Conservation (phyloP, 306 rosid species). For the Casuarina glauca region DNA sequence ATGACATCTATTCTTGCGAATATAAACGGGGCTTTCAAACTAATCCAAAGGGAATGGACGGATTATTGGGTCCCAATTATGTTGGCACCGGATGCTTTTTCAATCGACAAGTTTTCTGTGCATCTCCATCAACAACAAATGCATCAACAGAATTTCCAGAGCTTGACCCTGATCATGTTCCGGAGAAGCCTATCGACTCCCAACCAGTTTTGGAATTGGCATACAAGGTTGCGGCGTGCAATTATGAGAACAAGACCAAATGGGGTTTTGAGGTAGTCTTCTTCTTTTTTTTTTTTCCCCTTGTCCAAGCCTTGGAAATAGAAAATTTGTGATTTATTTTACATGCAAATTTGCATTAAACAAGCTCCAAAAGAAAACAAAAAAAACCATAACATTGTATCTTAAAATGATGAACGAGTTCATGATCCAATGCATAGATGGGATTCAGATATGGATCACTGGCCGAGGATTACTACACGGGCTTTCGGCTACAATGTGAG, state of each 20-base stretch:
- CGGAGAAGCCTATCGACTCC: constrained; percentile 24
- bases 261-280: constrained; percentile 47
- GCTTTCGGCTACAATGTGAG: constrained; percentile 29
- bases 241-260: constrained; percentile 32
- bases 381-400: background rate
- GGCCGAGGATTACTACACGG: constrained; percentile 39
- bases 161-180: constrained; percentile 24
- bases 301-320: background rate
- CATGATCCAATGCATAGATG: constrained; percentile 10
- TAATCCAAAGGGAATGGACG: constrained; percentile 35
- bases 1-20: constrained; percentile 36
- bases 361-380: too few species aligned
- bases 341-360: background rate
- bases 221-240: constrained; percentile 31
- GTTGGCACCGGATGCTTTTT: constrained; percentile 44
- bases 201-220: constrained; percentile 28
- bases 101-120: constrained; percentile 34
- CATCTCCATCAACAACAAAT: constrained; percentile 28
- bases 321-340: background rate
- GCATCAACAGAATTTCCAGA: constrained; percentile 17
- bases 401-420: too few species aligned
- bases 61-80: constrained; percentile 31
- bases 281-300: too few species aligned
- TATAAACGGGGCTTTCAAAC: constrained; percentile 12
- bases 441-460: constrained; percentile 47